Percentiles rank a stretch among this genome's conserved stretches.
These are phyloP conservation scores for Penicillium riverlandense DNA, from an alignment of 495 filamentous ascomycete genomes.

Conservation along the genomic window DNA sequence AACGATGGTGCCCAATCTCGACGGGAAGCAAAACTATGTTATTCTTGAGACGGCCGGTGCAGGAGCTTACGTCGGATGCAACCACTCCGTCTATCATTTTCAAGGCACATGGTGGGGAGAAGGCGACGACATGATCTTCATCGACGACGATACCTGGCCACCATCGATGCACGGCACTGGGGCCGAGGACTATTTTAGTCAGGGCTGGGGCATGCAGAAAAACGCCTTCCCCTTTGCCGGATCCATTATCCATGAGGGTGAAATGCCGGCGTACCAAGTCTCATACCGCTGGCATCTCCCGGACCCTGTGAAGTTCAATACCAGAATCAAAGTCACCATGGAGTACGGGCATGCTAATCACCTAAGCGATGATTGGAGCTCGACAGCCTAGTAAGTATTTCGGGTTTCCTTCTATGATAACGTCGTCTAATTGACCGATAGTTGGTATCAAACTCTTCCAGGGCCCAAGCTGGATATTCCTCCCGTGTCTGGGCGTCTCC, in stretches of 20 bases:
- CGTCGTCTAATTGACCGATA: too few relatives aligned
- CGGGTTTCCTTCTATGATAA: too few relatives aligned
- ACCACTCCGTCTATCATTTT: constrained; percentile 14
- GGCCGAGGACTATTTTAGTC: too few relatives aligned
- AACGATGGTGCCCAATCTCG: too few relatives aligned
- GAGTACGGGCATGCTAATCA: too few relatives aligned
- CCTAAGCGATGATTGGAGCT: too few relatives aligned
- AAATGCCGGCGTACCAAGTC: constrained; percentile 14
- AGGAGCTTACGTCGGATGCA: constrained; percentile 15
- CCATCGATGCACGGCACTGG: constrained; percentile 17
- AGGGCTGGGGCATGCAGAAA: constrained; percentile 1
- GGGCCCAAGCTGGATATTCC: constrained; percentile 15
- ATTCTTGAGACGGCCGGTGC: constrained; percentile 9
- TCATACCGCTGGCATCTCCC: constrained; percentile 15
- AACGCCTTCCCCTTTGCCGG: constrained; percentile 17
- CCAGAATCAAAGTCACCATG: too few relatives aligned
- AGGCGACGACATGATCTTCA: constrained; percentile 22
- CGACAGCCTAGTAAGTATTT: too few relatives aligned
- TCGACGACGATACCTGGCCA: constrained; percentile 19
- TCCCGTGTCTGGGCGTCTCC: background rate
- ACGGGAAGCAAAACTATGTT: too few relatives aligned
- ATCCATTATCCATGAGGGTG: constrained; percentile 16
- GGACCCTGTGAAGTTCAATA: too few relatives aligned
- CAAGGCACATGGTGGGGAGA: constrained; percentile 20
- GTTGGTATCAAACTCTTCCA: constrained; percentile 12